Percentiles rank a stretch among this genome's conserved stretches.
Evolutionary conservation across 495 filamentous ascomycete species (phyloP).

Genomic region (Lepidopterella palustris): DNA sequence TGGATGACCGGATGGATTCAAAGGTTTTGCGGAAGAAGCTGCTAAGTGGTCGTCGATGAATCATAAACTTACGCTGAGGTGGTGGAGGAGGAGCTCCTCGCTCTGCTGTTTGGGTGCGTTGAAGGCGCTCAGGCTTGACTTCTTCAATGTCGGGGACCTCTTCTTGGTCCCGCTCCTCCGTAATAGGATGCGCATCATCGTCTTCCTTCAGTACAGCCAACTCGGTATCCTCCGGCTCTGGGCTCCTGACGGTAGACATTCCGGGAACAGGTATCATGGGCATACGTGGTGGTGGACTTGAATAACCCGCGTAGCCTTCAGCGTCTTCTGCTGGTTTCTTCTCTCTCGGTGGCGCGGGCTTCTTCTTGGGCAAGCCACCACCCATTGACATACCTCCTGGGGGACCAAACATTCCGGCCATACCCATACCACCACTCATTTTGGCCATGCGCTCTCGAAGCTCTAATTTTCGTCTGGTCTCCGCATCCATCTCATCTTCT

Average conservation of each 20-base stretch:
- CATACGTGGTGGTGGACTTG: slow-evolving; percentile 56
- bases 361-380: slow-evolving; percentile 62
- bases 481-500: slow-evolving; percentile 88
- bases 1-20: slow-evolving; percentile 10
- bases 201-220: slow-evolving; percentile 34
- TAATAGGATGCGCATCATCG: slow-evolving; percentile 17
- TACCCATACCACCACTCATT: slow-evolving; percentile 97
- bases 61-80: slow-evolving; percentile 47
- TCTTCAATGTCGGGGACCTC: slow-evolving; percentile 62
- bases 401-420: slow-evolving; percentile 87
- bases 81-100: slow-evolving; percentile 39
- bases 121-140: slow-evolving; percentile 40
- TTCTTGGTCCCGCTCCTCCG: slow-evolving; percentile 37
- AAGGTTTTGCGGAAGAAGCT: slow-evolving; percentile 7
- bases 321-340: slow-evolving; percentile 45
- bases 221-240: slow-evolving; percentile 36
- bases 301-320: slow-evolving; percentile 35
- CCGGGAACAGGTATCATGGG: slow-evolving; percentile 72
- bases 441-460: slow-evolving; percentile 93
- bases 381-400: slow-evolving; percentile 62
- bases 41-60: slow-evolving; percentile 17
- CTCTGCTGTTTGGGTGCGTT: slow-evolving; percentile 43
- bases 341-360: slow-evolving; percentile 41
- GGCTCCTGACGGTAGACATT: slow-evolving; percentile 44
- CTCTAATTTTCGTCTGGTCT: slow-evolving; percentile 78